Conservation (phyloP, 2,329 filamentous ascomycete genomes). For the Pseudofabraea citricarpa region DNA sequence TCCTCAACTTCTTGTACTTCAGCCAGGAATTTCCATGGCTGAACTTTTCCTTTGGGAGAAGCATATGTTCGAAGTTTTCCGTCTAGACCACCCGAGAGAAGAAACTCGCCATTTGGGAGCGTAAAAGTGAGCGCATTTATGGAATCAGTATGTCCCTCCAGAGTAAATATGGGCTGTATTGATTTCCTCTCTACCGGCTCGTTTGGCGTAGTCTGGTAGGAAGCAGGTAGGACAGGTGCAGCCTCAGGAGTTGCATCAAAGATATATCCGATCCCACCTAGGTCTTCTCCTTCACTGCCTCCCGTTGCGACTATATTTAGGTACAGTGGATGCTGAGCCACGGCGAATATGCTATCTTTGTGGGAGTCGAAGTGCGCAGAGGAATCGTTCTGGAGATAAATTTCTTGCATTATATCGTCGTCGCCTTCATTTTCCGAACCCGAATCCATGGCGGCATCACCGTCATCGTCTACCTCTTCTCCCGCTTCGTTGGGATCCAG, state of each 20-base stretch:
- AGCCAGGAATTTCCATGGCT: slow-evolving; percentile 61
- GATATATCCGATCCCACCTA: slow-evolving; percentile 73
- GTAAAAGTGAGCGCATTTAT: slow-evolving; percentile 86
- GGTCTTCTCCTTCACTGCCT: slow-evolving; percentile 62
- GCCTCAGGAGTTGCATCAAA: slow-evolving; percentile 67
- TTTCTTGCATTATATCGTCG: slow-evolving; percentile 57
- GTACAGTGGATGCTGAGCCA: slow-evolving; percentile 83
- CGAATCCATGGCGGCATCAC: slow-evolving; percentile 78
- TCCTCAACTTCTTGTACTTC: slow-evolving; percentile 89
- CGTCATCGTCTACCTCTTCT: slow-evolving; percentile 66
- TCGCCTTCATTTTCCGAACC: slow-evolving; percentile 58
- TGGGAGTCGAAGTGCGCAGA: slow-evolving; percentile 87
- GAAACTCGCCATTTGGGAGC: slow-evolving; percentile 73
- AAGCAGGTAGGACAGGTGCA: slow-evolving; percentile 68
- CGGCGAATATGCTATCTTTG: slow-evolving; percentile 88
- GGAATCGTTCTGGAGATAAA: slow-evolving; percentile 86
- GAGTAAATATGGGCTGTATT: slow-evolving; percentile 61
- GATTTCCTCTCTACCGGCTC: slow-evolving; percentile 52
- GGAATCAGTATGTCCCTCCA: slow-evolving; percentile 90
- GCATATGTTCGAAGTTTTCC: slow-evolving; percentile 73
- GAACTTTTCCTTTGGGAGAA: slow-evolving; percentile 39
- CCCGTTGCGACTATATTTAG: slow-evolving; percentile 80
- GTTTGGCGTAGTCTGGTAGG: slow-evolving; percentile 65
- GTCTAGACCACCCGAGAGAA: slow-evolving; percentile 84
- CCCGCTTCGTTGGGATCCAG: slow-evolving; percentile 73